A percentile compares a stretch with the other conserved stretches of the same genome.
phyloP scores from a whole-genome alignment of 2,329 filamentous ascomycete genomes.

The Davidsoniella virescens region DNA sequence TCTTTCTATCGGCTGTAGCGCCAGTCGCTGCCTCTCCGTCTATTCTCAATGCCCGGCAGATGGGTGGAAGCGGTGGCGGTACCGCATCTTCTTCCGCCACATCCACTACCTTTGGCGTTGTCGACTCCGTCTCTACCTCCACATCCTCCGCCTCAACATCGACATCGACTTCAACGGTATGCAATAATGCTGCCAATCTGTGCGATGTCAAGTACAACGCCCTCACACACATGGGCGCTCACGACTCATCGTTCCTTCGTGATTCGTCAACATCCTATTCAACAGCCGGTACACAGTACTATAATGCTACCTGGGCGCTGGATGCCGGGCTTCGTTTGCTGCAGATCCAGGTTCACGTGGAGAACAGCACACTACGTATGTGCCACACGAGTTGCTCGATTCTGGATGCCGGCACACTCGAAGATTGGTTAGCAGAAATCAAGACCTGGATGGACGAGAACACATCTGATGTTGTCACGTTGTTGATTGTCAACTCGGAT shows the following conservation, averaged over 20 bases:
- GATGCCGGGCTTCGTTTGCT: conserved; percentile 56
- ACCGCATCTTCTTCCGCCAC: neutral
- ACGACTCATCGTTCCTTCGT: conserved; percentile 57
- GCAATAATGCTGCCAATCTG: conserved; percentile 67
- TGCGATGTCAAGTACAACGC: conserved; percentile 58
- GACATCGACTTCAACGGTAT: conserved; percentile 27
- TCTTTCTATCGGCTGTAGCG: neutral
- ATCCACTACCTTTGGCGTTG: neutral
- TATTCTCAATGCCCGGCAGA: neutral
- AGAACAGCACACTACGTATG: conserved; percentile 40
- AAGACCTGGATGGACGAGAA: conserved; percentile 54
- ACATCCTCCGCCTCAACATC: conserved; percentile 1
- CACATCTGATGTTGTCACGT: conserved; percentile 58
- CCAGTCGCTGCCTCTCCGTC: neutral
- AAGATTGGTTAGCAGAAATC: conserved; percentile 46
- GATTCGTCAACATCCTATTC: conserved; percentile 45
- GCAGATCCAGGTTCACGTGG: conserved; percentile 42
- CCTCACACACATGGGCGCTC: conserved; percentile 63
- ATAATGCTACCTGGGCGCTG: conserved; percentile 54
- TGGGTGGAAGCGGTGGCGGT: neutral
- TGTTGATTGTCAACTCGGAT: conserved; percentile 58
- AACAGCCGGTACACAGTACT: conserved; percentile 55
- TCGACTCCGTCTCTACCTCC: conserved; percentile 15
- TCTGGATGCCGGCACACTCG: conserved; percentile 51
- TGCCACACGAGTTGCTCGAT: conserved; percentile 55